phyloP scores from a whole-genome alignment of 768 basidiomycete genomes.

The Pleurotus tuoliensis region DNA sequence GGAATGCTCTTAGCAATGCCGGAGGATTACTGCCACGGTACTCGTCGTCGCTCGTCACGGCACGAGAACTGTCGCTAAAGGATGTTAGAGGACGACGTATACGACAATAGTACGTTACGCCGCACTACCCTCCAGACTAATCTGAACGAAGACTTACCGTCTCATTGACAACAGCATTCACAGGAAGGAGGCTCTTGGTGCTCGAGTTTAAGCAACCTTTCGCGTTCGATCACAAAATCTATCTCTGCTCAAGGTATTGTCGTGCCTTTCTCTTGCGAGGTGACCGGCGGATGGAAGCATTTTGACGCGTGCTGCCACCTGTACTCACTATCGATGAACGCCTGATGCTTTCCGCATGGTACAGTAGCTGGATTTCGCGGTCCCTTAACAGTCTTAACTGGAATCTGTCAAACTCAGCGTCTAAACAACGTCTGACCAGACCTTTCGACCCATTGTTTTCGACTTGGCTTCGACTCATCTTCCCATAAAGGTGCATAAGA shows the following conservation, averaged over 20 bases:
- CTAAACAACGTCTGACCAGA: too few relatives aligned
- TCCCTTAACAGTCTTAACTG: too few relatives aligned
- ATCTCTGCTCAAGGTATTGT: conserved; percentile 35
- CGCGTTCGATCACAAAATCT: conserved; percentile 29
- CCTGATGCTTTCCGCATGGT: too few relatives aligned
- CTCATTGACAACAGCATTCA: conserved; percentile 34
- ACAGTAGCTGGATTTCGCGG: too few relatives aligned
- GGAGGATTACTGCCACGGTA: conserved; percentile 22
- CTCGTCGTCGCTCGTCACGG: conserved; percentile 31
- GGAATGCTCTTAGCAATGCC: not conserved
- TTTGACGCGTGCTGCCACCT: too few relatives aligned
- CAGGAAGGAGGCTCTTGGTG: conserved; percentile 32
- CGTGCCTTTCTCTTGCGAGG: conserved; percentile 18
- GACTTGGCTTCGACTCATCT: too few relatives aligned
- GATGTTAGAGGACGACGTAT: conserved; percentile 31
- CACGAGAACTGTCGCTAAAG: conserved; percentile 31
- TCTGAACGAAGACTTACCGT: conserved; percentile 19
- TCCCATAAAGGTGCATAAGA: too few relatives aligned
- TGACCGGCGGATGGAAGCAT: too few relatives aligned
- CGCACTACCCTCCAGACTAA: not conserved
- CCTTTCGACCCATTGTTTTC: too few relatives aligned
- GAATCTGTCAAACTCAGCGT: too few relatives aligned
- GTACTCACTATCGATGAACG: too few relatives aligned
- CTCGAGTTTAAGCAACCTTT: conserved; percentile 34
- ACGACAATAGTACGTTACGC: not conserved